phyloP scores from a whole-genome alignment of 2,329 filamentous ascomycete genomes.

The Arthroderma sp. region DNA sequence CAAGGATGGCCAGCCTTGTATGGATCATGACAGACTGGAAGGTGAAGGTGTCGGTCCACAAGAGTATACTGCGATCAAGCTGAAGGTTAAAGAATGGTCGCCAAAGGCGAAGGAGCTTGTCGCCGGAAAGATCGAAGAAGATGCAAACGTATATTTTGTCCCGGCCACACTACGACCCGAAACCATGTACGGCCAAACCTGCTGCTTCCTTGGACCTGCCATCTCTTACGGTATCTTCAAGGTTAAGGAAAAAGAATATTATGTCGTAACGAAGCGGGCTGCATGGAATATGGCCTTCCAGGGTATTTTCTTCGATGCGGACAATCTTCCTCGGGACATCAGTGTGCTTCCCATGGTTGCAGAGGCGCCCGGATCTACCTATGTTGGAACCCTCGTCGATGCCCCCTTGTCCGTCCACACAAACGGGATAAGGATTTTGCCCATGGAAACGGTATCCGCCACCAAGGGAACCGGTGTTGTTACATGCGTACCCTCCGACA shows the following conservation, averaged over 20 bases:
- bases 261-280: slow-evolving; percentile 65
- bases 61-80: slow-evolving; percentile 85
- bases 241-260: slow-evolving; percentile 64
- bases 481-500: slow-evolving; percentile 89
- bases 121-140: slow-evolving; percentile 63
- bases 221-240: slow-evolving; percentile 84
- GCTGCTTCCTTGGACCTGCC: slow-evolving; percentile 77
- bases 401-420: slow-evolving; percentile 80
- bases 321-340: slow-evolving; percentile 43
- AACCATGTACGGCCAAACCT: slow-evolving; percentile 97
- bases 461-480: slow-evolving; percentile 96
- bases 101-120: slow-evolving; percentile 58
- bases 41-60: slow-evolving; percentile 76
- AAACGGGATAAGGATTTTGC: slow-evolving; percentile 72
- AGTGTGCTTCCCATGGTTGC: slow-evolving; percentile 61
- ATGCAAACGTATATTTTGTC: slow-evolving; percentile 73
- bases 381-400: slow-evolving; percentile 67
- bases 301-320: slow-evolving; percentile 54
- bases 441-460: slow-evolving; percentile 86
- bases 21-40: slow-evolving; percentile 72
- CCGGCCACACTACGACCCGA: slow-evolving; percentile 87
- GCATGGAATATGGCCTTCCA: slow-evolving; percentile 97
- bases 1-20: slow-evolving; percentile 76
- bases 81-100: slow-evolving; percentile 83
- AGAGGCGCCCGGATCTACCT: slow-evolving; percentile 62